A percentile compares a stretch with the other conserved stretches of the same genome.
phyloP scores from a whole-genome alignment of 139 green algal species.

The Yamagishiella unicocca region DNA sequence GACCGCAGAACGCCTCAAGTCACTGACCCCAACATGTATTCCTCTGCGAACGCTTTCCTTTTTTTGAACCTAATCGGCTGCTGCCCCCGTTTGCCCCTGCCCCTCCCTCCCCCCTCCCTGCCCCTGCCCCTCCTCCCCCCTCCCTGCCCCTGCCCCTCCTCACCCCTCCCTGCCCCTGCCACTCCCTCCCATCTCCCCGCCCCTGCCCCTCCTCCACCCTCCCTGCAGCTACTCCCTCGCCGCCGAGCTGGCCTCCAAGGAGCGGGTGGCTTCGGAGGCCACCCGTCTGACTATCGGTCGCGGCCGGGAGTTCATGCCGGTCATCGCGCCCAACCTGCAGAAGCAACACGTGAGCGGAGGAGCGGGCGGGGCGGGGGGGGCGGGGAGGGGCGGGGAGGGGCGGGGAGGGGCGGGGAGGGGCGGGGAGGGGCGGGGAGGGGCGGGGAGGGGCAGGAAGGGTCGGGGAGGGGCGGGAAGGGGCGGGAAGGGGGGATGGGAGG shows the following conservation, averaged over 20 bases:
- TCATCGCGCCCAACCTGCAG: background rate
- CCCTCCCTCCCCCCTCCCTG: too few species aligned
- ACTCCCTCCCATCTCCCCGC: background rate
- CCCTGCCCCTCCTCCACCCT: background rate
- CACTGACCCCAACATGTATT: too few species aligned
- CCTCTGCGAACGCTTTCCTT: too few species aligned
- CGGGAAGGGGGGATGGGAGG: background rate
- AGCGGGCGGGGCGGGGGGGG: too few species aligned
- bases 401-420: background rate
- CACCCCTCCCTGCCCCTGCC: too few species aligned
- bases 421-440: background rate
- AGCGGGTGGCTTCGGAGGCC: slow-evolving; percentile 60
- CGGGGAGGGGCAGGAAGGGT: background rate
- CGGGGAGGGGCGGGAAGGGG: background rate
- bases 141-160: too few species aligned
- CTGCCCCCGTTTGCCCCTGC: too few species aligned
- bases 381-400: background rate
- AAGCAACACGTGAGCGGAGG: slow-evolving; percentile 31
- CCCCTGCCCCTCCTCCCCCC: too few species aligned
- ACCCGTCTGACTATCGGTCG: slow-evolving; percentile 55
- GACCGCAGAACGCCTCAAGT: too few species aligned
- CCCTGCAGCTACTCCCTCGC: slow-evolving; percentile 52
- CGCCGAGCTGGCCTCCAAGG: slow-evolving; percentile 59
- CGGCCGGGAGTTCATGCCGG: slow-evolving; percentile 60
- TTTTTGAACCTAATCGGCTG: too few species aligned